These are phyloP conservation scores for Fallopia convolvulus DNA, from an alignment of 148 eudicot genomes.

Conservation along the genomic window DNA sequence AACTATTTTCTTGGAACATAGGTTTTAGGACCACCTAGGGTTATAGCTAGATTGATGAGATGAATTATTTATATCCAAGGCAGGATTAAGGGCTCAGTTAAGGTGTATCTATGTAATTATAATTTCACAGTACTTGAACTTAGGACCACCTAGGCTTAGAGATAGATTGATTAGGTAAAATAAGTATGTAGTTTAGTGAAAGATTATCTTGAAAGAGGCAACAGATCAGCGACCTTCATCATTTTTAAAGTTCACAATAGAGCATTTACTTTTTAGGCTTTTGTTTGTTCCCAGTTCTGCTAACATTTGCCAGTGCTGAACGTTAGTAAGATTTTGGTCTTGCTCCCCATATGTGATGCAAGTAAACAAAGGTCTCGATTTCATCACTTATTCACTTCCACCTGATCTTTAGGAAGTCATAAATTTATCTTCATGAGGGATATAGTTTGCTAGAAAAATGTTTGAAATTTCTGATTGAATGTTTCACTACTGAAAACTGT, in stretches of 20 bases:
- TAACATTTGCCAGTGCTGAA: not conserved
- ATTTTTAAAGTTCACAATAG: not conserved
- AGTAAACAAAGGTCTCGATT: not conserved
- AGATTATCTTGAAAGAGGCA: not conserved
- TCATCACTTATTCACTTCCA: not conserved
- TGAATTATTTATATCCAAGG: not conserved
- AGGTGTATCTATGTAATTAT: not conserved
- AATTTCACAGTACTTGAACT: not conserved
- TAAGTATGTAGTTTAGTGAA: not conserved
- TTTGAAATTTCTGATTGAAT: not conserved
- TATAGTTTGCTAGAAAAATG: not conserved
- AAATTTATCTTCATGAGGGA: not conserved
- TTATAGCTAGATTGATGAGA: not conserved
- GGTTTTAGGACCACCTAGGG: constrained; percentile 11
- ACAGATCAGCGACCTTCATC: constrained; percentile 2
- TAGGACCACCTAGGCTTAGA: constrained; percentile 7
- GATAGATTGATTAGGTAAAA: not conserved
- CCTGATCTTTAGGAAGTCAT: not conserved
- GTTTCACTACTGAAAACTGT: not conserved
- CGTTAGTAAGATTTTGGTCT: not conserved
- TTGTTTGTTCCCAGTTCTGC: not conserved
- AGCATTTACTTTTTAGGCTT: not conserved
- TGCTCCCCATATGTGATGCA: not conserved
- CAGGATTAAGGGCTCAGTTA: not conserved
- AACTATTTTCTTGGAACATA: too few relatives aligned